phyloP scores from a whole-genome alignment of 768 basidiomycete genomes.

The Lentinula edodes region DNA sequence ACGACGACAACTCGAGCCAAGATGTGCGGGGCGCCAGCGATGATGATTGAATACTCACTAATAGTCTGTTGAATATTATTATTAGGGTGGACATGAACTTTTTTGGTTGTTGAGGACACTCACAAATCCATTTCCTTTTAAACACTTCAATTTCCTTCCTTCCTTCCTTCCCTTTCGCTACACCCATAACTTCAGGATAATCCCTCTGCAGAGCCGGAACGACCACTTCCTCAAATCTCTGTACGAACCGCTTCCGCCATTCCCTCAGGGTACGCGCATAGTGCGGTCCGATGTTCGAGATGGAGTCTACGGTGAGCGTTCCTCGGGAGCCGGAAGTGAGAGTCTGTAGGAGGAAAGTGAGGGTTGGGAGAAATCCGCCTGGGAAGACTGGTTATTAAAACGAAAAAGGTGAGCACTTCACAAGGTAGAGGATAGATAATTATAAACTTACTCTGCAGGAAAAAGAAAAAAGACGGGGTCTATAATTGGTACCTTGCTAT shows the following conservation, averaged over 20 bases:
- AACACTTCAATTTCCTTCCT: constrained; percentile 66
- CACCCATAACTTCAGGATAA: constrained; percentile 49
- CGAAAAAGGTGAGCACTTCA: background rate
- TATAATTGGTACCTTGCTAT: too few relatives aligned
- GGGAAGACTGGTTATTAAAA: constrained; percentile 37
- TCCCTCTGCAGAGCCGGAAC: constrained; percentile 54
- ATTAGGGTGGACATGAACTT: too few relatives aligned
- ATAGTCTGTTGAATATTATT: constrained; percentile 30
- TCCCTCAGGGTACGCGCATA: constrained; percentile 68
- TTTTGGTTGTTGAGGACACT: constrained; percentile 16
- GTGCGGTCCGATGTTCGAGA: constrained; percentile 54
- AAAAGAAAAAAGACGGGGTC: background rate
- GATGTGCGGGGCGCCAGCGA: background rate
- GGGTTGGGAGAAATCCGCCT: constrained; percentile 48
- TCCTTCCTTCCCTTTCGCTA: constrained; percentile 24
- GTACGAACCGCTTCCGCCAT: constrained; percentile 61
- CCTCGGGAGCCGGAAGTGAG: constrained; percentile 35
- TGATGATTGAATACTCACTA: constrained; percentile 27
- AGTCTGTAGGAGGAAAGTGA: constrained; percentile 35
- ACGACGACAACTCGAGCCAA: too few relatives aligned
- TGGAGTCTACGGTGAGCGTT: constrained; percentile 43
- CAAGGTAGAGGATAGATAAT: background rate
- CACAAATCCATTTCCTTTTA: constrained; percentile 69
- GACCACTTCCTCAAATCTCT: constrained; percentile 51
- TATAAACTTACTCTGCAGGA: background rate